Evolutionary conservation across 2,329 filamentous ascomycete genomes (phyloP), one percentile per base, ranked within the genome.

Genomic region (Fusarium metavorans): DNA sequence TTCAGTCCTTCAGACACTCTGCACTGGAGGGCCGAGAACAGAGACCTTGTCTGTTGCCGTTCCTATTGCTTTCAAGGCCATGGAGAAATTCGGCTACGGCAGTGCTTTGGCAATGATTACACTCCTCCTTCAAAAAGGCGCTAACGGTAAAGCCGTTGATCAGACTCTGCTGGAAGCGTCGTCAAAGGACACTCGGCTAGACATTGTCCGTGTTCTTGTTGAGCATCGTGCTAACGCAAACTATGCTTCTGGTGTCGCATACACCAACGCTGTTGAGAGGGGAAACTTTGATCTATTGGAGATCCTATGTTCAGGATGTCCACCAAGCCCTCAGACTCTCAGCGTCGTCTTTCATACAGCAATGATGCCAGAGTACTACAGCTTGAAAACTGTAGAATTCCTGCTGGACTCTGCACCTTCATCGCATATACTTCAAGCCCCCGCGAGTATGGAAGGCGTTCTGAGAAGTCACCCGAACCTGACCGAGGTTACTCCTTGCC

Each of bases 151-250:
- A 0, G 14, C 16, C 7, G 8, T 68, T 0, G 6, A 72, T 2
- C 10, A 71, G 3, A 45, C 39, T 4, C 20, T 72, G 1, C 32
- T 72, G 2, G 48, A 57, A 2, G 64, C 64, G 6, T 43, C 39
- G 0, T 3, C 23, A 16, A n/a, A 25, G 2, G 64, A 68, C 14
- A 2, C 2, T 3, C 37, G 32, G 4, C 3, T 57, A 4, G 23
- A 34, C 3, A 52, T 72, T 27, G 27, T 64, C 8, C 64, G 25
- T 5, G 13, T 45, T 1, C 56, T 72, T 4, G 13, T 56, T 5
- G 20, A 72, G 0, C 37, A 68, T 1, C 58, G 64, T 0, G 70
- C 68, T 6, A 60, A 72, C 3, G 58, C 57, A 5, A 72, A 72
- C n/a, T 50, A 13, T 1, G 14, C 20, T 0, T 54, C 11, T 3